Conservation (phyloP, 1,284 basidiomycete genomes). For the Neotropicomus parvogracilis region DNA sequence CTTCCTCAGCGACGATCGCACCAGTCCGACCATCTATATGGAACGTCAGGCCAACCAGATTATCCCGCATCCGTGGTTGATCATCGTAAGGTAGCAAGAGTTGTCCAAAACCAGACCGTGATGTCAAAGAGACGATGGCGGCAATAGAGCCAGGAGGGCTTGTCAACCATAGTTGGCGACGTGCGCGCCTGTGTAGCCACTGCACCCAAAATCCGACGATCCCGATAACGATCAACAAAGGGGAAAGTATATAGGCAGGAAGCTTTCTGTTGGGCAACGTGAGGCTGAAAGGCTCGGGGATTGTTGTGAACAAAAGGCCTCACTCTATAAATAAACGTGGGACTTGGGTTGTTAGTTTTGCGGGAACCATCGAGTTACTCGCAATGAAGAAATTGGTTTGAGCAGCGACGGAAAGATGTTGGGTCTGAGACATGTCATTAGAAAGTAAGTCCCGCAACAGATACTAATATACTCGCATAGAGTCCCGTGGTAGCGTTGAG, state of each 20-base stretch:
- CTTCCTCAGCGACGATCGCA: constrained; percentile 51
- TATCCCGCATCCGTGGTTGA: constrained; percentile 40
- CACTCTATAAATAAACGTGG: constrained; percentile 57
- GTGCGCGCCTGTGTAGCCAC: constrained; percentile 42
- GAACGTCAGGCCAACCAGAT: constrained; percentile 54
- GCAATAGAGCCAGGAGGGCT: constrained; percentile 60
- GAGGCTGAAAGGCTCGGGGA: constrained; percentile 4
- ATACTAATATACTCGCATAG: constrained; percentile 44
- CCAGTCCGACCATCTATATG: constrained; percentile 56
- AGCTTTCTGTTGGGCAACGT: constrained; percentile 39
- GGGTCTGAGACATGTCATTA: constrained; percentile 38
- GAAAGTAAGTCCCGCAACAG: not conserved
- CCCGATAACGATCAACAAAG: constrained; percentile 46
- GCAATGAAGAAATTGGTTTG: constrained; percentile 53
- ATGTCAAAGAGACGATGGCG: constrained; percentile 50
- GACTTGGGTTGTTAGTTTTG: constrained; percentile 38
- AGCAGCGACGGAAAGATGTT: constrained; percentile 53
- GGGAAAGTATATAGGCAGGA: constrained; percentile 47
- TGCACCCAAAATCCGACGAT: constrained; percentile 45
- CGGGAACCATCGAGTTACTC: constrained; percentile 35
- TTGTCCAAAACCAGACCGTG: constrained; percentile 60
- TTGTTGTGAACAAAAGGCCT: constrained; percentile 18
- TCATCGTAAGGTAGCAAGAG: constrained; percentile 59
- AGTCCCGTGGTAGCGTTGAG: constrained; percentile 46
- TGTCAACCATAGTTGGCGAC: constrained; percentile 50